phyloP scores from a whole-genome alignment of 163 green algal genomes.

The Scenedesmus sp. region DNA sequence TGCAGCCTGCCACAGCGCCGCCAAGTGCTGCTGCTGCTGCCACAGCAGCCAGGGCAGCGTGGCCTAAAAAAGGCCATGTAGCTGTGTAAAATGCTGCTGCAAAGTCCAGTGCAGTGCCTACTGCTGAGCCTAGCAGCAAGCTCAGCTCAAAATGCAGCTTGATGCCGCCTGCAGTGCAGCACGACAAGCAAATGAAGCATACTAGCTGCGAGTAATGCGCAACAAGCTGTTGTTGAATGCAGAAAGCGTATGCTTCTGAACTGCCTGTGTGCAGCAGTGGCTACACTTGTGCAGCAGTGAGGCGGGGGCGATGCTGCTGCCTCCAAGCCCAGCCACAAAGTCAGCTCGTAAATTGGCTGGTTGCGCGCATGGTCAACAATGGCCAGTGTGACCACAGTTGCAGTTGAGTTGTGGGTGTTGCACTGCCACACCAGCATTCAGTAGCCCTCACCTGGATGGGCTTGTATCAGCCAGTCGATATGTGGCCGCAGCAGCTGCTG shows the following conservation, averaged over 20 bases:
- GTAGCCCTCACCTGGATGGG: slow-evolving; percentile 27
- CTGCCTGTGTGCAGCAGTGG: neutral
- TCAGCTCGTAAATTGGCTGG: neutral
- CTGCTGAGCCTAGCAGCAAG: slow-evolving; percentile 35
- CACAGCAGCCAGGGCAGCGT: neutral
- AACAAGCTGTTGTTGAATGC: neutral
- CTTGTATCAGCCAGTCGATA: slow-evolving; percentile 37
- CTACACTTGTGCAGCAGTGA: too few species aligned
- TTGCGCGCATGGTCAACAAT: neutral
- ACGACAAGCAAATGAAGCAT: neutral
- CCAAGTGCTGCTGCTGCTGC: neutral
- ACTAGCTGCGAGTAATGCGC: neutral
- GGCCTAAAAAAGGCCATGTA: slow-evolving; percentile 1
- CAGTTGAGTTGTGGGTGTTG: neutral
- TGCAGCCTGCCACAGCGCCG: neutral
- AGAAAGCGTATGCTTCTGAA: too few species aligned
- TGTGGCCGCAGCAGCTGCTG: slow-evolving; percentile 20
- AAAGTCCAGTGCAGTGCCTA: neutral
- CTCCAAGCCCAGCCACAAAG: neutral
- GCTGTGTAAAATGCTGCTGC: neutral
- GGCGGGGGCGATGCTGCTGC: neutral
- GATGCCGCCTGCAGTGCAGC: slow-evolving; percentile 45
- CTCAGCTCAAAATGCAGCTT: slow-evolving; percentile 54
- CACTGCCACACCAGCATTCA: neutral
- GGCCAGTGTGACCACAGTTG: too few species aligned